Evolutionary conservation across 2,329 filamentous ascomycete species (phyloP), one percentile per base, ranked within the genome.

Genomic region (Monilinia fructicola): DNA sequence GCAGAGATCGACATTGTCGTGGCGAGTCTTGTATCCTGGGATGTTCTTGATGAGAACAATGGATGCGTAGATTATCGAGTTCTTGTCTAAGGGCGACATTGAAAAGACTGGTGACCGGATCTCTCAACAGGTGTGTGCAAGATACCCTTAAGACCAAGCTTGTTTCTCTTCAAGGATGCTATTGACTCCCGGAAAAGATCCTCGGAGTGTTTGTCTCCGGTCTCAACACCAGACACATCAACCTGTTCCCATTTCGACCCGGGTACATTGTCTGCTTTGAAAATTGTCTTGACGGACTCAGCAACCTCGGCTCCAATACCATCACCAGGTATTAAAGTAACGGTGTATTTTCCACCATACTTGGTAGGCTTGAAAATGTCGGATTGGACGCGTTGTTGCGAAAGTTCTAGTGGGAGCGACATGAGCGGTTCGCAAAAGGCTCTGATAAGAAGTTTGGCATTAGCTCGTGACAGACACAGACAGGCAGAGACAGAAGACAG

Each of bases 21-120:
- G 95, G 79, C 95, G 92, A 71, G 95, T 99, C 82, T 95, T 83
- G 85, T 98, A 97, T 77, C 95, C 95, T 75, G 95, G 95, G 77
- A 99, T 98, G 86, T 99, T 99, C 90, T 98, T 98, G 86, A 99
- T 93, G 74, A 98, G 86, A 77, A 93, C 92, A 79, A 99, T 95
- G 73, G 92, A 96, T 79, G 95, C 95, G 83, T 98, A 99, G 81
- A 99, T 98, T 98, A 83, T 99, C 95, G 78, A 99, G 92, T 82
- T 98, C 95, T 85, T 99, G 95, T 77, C 95, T 93, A 80, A 99
- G 89, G 76, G 95, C 95, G 74, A 99, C 95, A 85, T 99, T 99
- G 93, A 99, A 99, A 99, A 74, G 92, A 96, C 83, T 96, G 92
- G 86, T 99, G 95, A 76, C 95, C 95, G 72, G 93, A 97, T 76